Evolutionary conservation across 2,329 filamentous ascomycete species (phyloP).

Genomic region (Juglanconis juglandina): DNA sequence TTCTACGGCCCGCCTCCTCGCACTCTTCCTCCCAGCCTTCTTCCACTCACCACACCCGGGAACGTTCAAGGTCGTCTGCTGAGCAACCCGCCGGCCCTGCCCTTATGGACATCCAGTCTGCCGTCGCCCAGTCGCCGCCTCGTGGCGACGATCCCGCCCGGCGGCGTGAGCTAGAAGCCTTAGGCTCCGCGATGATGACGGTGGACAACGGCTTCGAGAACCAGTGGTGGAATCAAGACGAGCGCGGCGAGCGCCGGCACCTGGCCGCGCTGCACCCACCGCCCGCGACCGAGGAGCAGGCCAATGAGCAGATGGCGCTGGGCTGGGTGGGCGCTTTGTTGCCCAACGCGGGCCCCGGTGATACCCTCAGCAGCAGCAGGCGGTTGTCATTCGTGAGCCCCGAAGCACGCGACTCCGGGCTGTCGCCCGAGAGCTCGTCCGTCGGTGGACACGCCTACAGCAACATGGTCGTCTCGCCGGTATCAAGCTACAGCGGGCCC

Average conservation of each 20-base stretch:
- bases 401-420: conserved; percentile 20
- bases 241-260: conserved; percentile 29
- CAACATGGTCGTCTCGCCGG: conserved; percentile 36
- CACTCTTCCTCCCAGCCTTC: neutral
- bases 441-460: conserved; percentile 2
- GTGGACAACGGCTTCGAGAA: conserved; percentile 57
- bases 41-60: neutral
- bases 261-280: conserved; percentile 21
- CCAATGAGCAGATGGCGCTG: conserved; percentile 21
- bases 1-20: conserved; percentile 21
- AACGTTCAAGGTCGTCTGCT: neutral
- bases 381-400: conserved; percentile 28
- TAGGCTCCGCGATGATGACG: conserved; percentile 53
- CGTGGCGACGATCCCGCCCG: conserved; percentile 32
- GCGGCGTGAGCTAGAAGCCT: conserved; percentile 41
- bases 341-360: conserved; percentile 10
- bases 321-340: conserved; percentile 27
- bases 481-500: conserved; percentile 31
- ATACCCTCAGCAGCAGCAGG: neutral
- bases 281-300: conserved; percentile 23
- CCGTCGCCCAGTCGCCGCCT: conserved; percentile 21
- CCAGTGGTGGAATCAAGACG: conserved; percentile 55
- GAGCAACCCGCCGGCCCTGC: conserved; percentile 19
- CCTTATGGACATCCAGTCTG: conserved; percentile 22
- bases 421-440: conserved; percentile 9